A percentile compares a stretch with the other conserved stretches of the same genome.
Evolutionary conservation across 2,329 filamentous ascomycete species (phyloP).

Genomic region (Penicillium palitans): DNA sequence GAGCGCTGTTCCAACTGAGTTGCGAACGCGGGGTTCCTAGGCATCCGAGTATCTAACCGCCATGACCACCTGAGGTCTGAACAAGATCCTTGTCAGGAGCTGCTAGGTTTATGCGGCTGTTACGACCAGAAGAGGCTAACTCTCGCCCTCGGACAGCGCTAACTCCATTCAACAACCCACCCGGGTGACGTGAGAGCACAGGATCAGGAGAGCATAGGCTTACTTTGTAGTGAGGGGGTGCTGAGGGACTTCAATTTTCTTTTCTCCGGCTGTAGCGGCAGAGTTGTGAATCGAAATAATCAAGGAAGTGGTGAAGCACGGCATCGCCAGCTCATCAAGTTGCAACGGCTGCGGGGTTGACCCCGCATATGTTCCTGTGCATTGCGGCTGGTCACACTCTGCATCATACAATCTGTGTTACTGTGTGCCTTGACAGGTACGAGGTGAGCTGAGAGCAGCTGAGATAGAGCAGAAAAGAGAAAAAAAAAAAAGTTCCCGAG

Average conservation of each 20-base stretch:
- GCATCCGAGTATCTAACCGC: background rate
- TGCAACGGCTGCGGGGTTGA: slow-evolving; percentile 20
- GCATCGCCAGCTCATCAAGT: slow-evolving; percentile 25
- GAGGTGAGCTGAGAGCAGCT: background rate
- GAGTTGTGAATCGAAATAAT: slow-evolving; percentile 11
- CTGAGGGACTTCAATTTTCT: background rate
- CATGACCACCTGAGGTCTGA: background rate
- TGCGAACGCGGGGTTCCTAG: background rate
- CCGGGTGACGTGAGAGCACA: slow-evolving; percentile 2
- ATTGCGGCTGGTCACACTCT: slow-evolving; percentile 6
- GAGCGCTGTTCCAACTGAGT: background rate
- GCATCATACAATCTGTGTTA: background rate
- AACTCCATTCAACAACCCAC: background rate
- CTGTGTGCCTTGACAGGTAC: background rate
- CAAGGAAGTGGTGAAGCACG: slow-evolving; percentile 21
- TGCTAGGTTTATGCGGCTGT: slow-evolving; percentile 6
- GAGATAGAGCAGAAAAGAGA: background rate
- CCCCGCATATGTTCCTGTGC: slow-evolving; percentile 20
- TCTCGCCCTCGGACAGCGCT: background rate
- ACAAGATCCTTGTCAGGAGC: slow-evolving; percentile 1
- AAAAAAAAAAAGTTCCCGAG: background rate
- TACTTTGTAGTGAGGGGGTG: slow-evolving; percentile 5
- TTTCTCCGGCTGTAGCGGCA: slow-evolving; percentile 14
- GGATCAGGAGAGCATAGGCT: background rate
- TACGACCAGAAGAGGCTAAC: background rate